Base-by-base conservation (phyloP, 257 asterid genomes). In the Salvia rosmarinus region DNA sequence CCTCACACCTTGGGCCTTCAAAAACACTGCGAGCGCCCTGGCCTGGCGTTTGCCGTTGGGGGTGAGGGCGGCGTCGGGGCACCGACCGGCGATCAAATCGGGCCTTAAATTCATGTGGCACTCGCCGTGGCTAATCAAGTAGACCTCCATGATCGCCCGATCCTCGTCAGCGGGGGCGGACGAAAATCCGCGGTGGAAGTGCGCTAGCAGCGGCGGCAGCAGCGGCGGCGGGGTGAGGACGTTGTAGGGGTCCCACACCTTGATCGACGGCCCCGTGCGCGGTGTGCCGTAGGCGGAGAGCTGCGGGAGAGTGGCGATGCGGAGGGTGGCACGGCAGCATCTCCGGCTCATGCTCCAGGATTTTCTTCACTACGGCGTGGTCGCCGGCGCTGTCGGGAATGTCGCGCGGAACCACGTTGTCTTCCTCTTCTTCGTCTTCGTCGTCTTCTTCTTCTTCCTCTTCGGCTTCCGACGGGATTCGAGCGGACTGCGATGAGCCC, bases 271-370 rank as follows among this genome's bases (percentile, higher is more conserved):
- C 1, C 96, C 96, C 59, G 85, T 74, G 4, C 96, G 87, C 0
- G 97, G 97, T 1, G 97, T 94, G 21, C 90, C 90, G 61, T 89
- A 77, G 20, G 96, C 79, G 67, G 99, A 94, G 16, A 88, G 90
- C 91, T 94, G 99, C 35, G 99, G 97, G 96, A 91, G 0, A 94
- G 91, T 8, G 99, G 99, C 8, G 99, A 94, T 5, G 98, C 99
- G 40, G 99, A 91, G 61, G 96, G 85, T 94, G 96, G 83, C 90
- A 95, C n/a, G 98, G 96, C 63, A 89, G 87, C 87, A 89, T 94
- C 74, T 94, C 99, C 5, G 99, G 99, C 75, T 94, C 99, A 73
- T 94, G 99, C 72, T 89, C 82, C 4, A 94, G 89, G 57, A 91
- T 87, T 68, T 89, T 94, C 85, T 91, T 94, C 0, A 82, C 87